Percentiles rank a stretch among this genome's conserved stretches.
Evolutionary conservation across 345 rosid species (phyloP).

Genomic region (Aquilaria sinensis): DNA sequence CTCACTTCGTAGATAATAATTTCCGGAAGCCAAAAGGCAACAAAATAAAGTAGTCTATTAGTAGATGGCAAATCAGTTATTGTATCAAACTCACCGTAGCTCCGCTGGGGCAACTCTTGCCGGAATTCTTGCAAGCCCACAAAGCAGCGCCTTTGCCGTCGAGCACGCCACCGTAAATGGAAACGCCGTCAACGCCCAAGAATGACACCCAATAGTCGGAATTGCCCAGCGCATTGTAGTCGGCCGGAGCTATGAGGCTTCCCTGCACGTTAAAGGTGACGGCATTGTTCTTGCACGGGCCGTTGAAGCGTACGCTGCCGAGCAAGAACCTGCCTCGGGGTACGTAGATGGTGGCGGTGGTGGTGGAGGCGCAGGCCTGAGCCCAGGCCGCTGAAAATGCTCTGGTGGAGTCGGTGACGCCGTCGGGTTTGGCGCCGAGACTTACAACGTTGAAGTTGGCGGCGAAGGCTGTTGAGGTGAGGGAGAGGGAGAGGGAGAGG

Average conservation of each 20-base stretch:
- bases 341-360: slow-evolving; percentile 24
- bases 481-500: not conserved
- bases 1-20: too few species aligned
- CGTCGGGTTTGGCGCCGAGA: slow-evolving; percentile 41
- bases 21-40: too few species aligned
- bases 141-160: slow-evolving; percentile 53
- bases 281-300: slow-evolving; percentile 32
- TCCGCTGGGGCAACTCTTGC: slow-evolving; percentile 37
- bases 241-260: slow-evolving; percentile 38
- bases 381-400: slow-evolving; percentile 46
- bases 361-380: slow-evolving; percentile 28
- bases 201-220: slow-evolving; percentile 41
- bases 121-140: slow-evolving; percentile 48
- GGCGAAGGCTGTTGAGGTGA: slow-evolving; percentile 16
- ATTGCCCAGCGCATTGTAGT: slow-evolving; percentile 34
- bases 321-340: slow-evolving; percentile 43
- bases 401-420: slow-evolving; percentile 29
- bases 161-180: slow-evolving; percentile 41
- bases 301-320: slow-evolving; percentile 30
- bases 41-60: too few species aligned
- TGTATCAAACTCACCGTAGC: slow-evolving; percentile 36
- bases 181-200: slow-evolving; percentile 31
- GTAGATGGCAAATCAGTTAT: too few species aligned
- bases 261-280: slow-evolving; percentile 41
- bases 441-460: slow-evolving; percentile 28